phyloP scores from a whole-genome alignment of 371 early-diverging fungal species.

The Dentiscutata heterogama region DNA sequence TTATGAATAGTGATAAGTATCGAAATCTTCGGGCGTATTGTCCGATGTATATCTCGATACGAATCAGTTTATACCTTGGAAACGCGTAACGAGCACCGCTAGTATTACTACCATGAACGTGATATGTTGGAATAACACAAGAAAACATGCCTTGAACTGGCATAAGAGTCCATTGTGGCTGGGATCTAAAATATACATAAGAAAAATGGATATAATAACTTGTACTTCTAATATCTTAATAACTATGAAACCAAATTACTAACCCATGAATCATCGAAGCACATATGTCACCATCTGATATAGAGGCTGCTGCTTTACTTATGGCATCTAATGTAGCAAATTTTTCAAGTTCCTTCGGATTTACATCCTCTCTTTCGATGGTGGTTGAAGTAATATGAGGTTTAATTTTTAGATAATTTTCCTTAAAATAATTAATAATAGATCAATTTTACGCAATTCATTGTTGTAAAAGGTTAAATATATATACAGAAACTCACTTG shows the following conservation, averaged over 20 bases:
- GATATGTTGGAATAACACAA: conserved; percentile 89
- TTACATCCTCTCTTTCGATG: neutral
- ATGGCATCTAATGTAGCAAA: conserved; percentile 49
- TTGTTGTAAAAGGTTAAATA: neutral
- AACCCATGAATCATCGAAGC: conserved; percentile 86
- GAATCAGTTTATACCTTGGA: conserved; percentile 47
- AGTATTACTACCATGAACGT: conserved; percentile 66
- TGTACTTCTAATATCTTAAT: conserved; percentile 3
- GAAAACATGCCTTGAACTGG: conserved; percentile 93
- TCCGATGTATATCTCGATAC: neutral
- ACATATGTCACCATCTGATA: conserved; percentile 90
- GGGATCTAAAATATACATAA: conserved; percentile 50
- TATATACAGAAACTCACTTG: conserved; percentile 8
- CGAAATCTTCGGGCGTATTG: too few species aligned
- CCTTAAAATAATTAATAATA: conserved; percentile 51
- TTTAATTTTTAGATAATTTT: conserved; percentile 58
- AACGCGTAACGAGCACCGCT: conserved; percentile 49
- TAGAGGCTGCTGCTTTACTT: conserved; percentile 91
- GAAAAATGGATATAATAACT: conserved; percentile 21
- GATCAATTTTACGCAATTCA: neutral
- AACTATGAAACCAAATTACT: conserved; percentile 15
- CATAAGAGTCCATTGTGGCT: conserved; percentile 94
- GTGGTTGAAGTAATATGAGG: conserved; percentile 44
- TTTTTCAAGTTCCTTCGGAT: conserved; percentile 48
- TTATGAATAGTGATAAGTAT: too few species aligned